Base-by-base conservation (phyloP, 164 flowering plant species). In the Magnolia officinalis region DNA sequence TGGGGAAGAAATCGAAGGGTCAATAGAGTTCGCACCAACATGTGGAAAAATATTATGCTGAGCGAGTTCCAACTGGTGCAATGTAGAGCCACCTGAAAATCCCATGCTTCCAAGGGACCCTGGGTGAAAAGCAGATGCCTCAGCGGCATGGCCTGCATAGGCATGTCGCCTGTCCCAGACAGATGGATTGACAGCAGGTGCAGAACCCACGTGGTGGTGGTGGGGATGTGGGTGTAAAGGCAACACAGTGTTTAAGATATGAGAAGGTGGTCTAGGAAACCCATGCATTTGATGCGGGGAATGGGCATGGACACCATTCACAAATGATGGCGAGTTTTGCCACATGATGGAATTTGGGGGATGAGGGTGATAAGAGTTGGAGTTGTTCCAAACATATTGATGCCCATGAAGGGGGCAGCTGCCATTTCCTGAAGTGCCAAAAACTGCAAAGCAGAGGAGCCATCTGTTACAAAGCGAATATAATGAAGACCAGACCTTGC, bases 141-240 rank as follows among this genome's bases (percentile, higher is more conserved):
- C 94, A 37, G 89, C 88, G 52, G 91, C 86, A 67, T 89, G 97
- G 77, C 88, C 91, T 8, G 88, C 79, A 86, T 82, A 92, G 7
- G 84, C 74, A 74, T 79, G 88, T 31, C 82, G 85, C 79, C 90
- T 87, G 50, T 96, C 98, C 98, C 98, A 94, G 49, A 87, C 80
- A 63, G 96, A 83, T n/a, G 87, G 87, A 85, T 91, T 90, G 75
- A 87, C 85, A 64, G 90, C 80, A 51, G 97, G 97, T 71, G 98
- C 97, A 11, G 97, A 94, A 71, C 97, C 97, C 61, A 90, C 92
- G 74, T 91, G 96, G 80, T 91, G 94, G 74, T 84, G 85, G 63
- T 68, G 71, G 61, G 61, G 61, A 10, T 55, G 61, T 77, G 86
- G 45, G 82, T 68, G 71, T 64, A 67, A 52, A 67, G 92, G 88